Percentiles rank a stretch among this genome's conserved stretches.
phyloP scores from a whole-genome alignment of 257 asterid genomes.

The Eustoma russellianum region DNA sequence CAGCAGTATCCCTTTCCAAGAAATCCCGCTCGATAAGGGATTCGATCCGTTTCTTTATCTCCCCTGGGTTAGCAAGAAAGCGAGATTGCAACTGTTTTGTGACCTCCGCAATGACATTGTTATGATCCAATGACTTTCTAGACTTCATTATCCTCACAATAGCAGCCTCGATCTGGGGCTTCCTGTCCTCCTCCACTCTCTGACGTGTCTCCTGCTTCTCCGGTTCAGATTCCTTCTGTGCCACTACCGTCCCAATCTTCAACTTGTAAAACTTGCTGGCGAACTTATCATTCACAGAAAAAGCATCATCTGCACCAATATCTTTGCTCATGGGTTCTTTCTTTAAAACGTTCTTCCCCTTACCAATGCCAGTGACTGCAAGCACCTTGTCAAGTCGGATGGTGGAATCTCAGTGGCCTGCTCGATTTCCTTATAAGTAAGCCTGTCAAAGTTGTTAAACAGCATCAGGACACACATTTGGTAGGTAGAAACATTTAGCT shows the following conservation, averaged over 20 bases:
- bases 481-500: constrained; percentile 77
- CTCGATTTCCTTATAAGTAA: constrained; percentile 62
- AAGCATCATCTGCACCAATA: constrained; percentile 56
- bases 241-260: constrained; percentile 82
- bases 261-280: constrained; percentile 75
- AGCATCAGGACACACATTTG: constrained; percentile 87
- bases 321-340: constrained; percentile 90
- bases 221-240: constrained; percentile 86
- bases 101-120: constrained; percentile 73
- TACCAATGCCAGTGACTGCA: constrained; percentile 79
- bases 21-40: constrained; percentile 79
- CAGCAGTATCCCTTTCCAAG: constrained; percentile 68
- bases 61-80: constrained; percentile 75
- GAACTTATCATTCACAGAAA: constrained; percentile 63
- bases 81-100: constrained; percentile 81
- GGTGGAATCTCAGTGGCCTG: constrained; percentile 77
- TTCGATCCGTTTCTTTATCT: constrained; percentile 72
- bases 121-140: constrained; percentile 74
- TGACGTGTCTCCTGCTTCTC: constrained; percentile 88
- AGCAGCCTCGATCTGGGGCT: constrained; percentile 93
- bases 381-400: constrained; percentile 67
- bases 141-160: constrained; percentile 86
- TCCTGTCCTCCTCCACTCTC: constrained; percentile 87
- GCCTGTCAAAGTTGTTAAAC: constrained; percentile 59
- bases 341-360: constrained; percentile 69